phyloP scores from a whole-genome alignment of 495 filamentous ascomycete genomes.

The Oidiodendron maius region DNA sequence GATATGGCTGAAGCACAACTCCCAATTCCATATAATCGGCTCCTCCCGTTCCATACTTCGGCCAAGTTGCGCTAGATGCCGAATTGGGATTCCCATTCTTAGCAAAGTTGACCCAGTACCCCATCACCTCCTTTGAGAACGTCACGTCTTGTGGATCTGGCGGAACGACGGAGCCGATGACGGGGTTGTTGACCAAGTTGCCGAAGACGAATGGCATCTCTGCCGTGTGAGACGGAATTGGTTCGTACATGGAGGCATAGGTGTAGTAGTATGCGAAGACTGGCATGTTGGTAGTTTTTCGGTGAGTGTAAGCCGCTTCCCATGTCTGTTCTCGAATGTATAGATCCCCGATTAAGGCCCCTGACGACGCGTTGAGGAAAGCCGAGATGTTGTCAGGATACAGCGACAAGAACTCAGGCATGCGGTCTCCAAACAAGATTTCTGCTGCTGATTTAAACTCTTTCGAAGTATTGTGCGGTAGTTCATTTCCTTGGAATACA shows the following conservation, averaged over 20 bases:
- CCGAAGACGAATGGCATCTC: background rate
- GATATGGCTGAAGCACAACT: no score
- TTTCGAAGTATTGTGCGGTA: no score
- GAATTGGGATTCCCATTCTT: background rate
- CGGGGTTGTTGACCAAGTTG: background rate
- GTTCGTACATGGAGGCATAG: background rate
- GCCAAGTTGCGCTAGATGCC: no score
- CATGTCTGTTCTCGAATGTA: background rate
- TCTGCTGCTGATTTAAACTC: no score
- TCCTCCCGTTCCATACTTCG: no score
- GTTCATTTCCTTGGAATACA: no score
- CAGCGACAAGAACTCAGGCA: no score
- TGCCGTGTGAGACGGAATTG: background rate
- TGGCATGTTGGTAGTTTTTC: background rate
- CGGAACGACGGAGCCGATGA: background rate
- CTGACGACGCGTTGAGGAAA: no score
- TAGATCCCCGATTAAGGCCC: background rate
- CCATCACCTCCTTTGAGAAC: background rate
- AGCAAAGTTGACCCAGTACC: background rate
- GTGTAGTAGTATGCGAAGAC: background rate
- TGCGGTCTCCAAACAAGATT: no score
- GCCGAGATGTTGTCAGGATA: no score
- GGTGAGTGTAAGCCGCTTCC: no score
- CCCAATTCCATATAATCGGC: no score
- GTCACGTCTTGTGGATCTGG: background rate